A percentile compares a stretch with the other conserved stretches of the same genome.
Conservation (phyloP, 1,284 basidiomycete species). For the Cutaneotrichosporon dermatis region DNA sequence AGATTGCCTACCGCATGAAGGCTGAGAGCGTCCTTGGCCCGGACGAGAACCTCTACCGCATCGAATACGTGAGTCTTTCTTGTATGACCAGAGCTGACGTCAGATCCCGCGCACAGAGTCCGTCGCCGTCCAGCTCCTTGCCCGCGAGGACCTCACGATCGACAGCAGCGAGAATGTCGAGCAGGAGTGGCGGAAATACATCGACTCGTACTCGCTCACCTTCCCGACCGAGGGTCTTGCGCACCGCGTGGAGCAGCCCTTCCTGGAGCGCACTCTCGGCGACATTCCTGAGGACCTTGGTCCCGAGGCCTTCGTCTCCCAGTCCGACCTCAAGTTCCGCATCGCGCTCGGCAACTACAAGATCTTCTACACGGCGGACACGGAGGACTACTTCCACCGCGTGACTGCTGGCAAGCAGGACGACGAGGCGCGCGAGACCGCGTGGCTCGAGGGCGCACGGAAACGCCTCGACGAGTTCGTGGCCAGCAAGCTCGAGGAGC, state of each 20-base stretch:
- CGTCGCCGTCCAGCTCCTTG: slow-evolving; percentile 79
- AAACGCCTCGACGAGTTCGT: slow-evolving; percentile 13
- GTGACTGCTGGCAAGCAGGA: neutral
- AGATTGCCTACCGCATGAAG: slow-evolving; percentile 75
- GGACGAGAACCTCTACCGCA: slow-evolving; percentile 89
- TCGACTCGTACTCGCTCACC: slow-evolving; percentile 74
- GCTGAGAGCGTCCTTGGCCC: slow-evolving; percentile 77
- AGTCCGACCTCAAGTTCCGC: slow-evolving; percentile 47
- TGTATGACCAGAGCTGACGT: slow-evolving; percentile 5
- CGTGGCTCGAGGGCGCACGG: slow-evolving; percentile 14
- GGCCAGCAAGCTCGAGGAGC: neutral
- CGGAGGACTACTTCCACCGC: slow-evolving; percentile 46
- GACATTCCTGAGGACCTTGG: slow-evolving; percentile 17
- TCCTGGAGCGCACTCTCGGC: slow-evolving; percentile 57
- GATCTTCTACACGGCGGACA: slow-evolving; percentile 62
- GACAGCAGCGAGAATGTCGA: slow-evolving; percentile 79
- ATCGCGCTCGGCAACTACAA: slow-evolving; percentile 65
- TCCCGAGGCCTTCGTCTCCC: slow-evolving; percentile 27
- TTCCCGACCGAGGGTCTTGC: slow-evolving; percentile 53
- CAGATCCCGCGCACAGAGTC: slow-evolving; percentile 66
- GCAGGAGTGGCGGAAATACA: slow-evolving; percentile 82
- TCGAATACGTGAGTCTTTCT: slow-evolving; percentile 71
- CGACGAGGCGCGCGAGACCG: slow-evolving; percentile 18
- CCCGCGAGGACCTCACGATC: slow-evolving; percentile 79
- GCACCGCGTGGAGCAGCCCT: slow-evolving; percentile 61